A percentile compares a stretch with the other conserved stretches of the same genome.
phyloP scores from a whole-genome alignment of 768 basidiomycete genomes.

The Mycena vulgaris region DNA sequence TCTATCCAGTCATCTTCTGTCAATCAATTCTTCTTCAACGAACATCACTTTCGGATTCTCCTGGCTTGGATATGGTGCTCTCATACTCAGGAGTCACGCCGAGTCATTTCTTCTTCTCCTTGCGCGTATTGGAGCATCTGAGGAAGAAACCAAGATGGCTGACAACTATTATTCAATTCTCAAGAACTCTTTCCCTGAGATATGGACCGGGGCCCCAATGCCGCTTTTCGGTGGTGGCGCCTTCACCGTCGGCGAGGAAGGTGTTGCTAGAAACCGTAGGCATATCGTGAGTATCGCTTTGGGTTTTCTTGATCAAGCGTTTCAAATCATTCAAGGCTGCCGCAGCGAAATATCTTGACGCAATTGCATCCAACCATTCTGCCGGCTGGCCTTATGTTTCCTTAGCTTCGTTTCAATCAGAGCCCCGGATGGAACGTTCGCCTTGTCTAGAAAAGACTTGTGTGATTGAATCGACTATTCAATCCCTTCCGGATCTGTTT shows the following conservation, averaged over 20 bases:
- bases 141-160: constrained; percentile 73
- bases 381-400: constrained; percentile 30
- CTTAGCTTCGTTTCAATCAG: not conserved
- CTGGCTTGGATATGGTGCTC: constrained; percentile 77
- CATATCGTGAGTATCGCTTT: constrained; percentile 66
- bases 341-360: constrained; percentile 63
- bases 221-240: constrained; percentile 72
- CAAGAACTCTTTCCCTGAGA: constrained; percentile 68
- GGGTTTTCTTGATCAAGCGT: not conserved
- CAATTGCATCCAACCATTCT: constrained; percentile 40
- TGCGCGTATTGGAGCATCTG: constrained; percentile 57
- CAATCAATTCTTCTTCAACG: constrained; percentile 51
- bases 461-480: constrained; percentile 28
- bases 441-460: constrained; percentile 28
- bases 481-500: constrained; percentile 25
- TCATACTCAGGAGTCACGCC: constrained; percentile 61
- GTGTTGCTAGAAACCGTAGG: constrained; percentile 68
- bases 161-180: constrained; percentile 80
- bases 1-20: constrained; percentile 67
- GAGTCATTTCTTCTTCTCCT: constrained; percentile 67
- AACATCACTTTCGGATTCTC: constrained; percentile 70
- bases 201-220: constrained; percentile 77
- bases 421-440: constrained; percentile 16
- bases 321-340: constrained; percentile 20
- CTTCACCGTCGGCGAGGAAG: constrained; percentile 74